Conservation (phyloP, 2,329 filamentous ascomycete genomes). For the Fusarium luffae region DNA sequence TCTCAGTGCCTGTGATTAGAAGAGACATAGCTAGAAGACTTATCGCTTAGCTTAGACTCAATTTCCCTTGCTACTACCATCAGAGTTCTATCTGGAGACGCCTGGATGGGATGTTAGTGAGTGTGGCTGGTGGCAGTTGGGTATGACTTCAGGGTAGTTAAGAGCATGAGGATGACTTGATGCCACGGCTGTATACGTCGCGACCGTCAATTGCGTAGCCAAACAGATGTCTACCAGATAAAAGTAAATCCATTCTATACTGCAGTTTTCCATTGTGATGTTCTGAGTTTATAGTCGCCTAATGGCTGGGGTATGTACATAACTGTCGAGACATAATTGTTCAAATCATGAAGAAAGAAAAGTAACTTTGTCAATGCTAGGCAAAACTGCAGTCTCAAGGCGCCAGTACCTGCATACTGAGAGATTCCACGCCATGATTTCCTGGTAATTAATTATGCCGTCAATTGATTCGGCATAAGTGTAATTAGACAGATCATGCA, state of each 20-base stretch:
- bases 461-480: not conserved
- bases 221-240: accelerated
- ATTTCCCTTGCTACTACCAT: too few relatives aligned
- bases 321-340: accelerated
- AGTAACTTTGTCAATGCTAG: accelerated
- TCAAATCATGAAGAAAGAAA: not conserved
- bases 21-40: too few relatives aligned
- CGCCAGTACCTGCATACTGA: not conserved
- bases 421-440: accelerated
- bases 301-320: too few relatives aligned
- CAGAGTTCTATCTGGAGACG: too few relatives aligned
- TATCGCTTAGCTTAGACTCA: accelerated
- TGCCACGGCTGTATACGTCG: not conserved
- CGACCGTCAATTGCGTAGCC: not conserved
- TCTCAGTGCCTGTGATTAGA: too few relatives aligned
- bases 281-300: too few relatives aligned
- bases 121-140: too few relatives aligned
- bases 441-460: not conserved
- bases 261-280: too few relatives aligned
- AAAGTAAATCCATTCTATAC: too few relatives aligned
- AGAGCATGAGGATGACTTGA: not conserved
- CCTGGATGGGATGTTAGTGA: too few relatives aligned
- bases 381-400: not conserved
- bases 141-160: not conserved
- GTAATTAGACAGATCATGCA: accelerated